Evolutionary conservation across 495 filamentous ascomycete species (phyloP).

Genomic region (Pseudomonodictys pantanalensis): DNA sequence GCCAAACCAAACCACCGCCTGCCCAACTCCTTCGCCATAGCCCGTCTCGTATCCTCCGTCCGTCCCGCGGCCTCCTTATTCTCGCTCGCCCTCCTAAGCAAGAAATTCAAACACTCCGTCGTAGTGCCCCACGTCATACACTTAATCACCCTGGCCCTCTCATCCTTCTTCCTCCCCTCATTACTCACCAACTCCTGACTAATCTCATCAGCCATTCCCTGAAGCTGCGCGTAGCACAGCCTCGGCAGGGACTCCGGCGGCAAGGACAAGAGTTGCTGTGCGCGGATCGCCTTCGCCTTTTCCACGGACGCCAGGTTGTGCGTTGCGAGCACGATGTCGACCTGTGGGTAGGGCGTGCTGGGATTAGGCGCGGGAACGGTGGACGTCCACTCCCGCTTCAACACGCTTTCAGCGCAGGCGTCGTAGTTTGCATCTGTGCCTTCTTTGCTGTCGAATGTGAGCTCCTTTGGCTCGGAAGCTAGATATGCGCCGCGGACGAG

Average conservation of each 20-base stretch:
- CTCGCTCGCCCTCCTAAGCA: conserved; percentile 81
- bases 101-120: conserved; percentile 89
- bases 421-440: conserved; percentile 74
- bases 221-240: conserved; percentile 82
- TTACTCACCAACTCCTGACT: conserved; percentile 70
- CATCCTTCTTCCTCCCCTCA: conserved; percentile 36
- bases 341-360: conserved; percentile 52
- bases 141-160: conserved; percentile 66
- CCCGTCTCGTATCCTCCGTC: conserved; percentile 70
- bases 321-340: conserved; percentile 78
- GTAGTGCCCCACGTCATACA: conserved; percentile 90
- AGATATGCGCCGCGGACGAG: conserved; percentile 91
- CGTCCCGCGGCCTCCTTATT: conserved; percentile 84
- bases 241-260: conserved; percentile 14
- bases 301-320: conserved; percentile 84
- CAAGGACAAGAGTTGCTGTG: conserved; percentile 45
- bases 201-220: conserved; percentile 97
- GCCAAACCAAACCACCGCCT: conserved; percentile 15
- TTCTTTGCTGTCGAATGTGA: conserved; percentile 77
- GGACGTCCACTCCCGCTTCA: conserved; percentile 49
- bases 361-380: conserved; percentile 30
- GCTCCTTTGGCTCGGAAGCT: conserved; percentile 68
- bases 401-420: conserved; percentile 55
- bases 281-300: conserved; percentile 61
- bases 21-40: conserved; percentile 50